These are phyloP conservation scores for Moricandia arvensis DNA, from an alignment of 345 rosid genomes.

Conservation along the genomic window DNA sequence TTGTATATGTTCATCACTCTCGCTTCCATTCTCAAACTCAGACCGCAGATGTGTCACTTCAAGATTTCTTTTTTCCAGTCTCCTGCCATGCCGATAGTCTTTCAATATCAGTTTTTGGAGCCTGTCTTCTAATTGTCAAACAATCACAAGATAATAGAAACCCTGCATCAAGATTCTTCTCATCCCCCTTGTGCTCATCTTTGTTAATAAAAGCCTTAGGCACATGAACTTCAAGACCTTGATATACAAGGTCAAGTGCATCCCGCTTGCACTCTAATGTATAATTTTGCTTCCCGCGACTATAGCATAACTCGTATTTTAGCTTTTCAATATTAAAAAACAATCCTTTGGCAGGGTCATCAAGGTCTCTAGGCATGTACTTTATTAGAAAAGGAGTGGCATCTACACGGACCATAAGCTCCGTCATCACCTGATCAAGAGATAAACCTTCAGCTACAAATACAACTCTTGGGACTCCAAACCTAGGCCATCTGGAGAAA, in stretches of 20 bases:
- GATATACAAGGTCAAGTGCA: slow-evolving; percentile 93
- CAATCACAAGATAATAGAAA: slow-evolving; percentile 88
- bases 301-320: slow-evolving; percentile 71
- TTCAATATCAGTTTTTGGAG: slow-evolving; percentile 85
- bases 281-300: slow-evolving; percentile 88
- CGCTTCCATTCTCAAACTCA: slow-evolving; percentile 94
- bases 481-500: slow-evolving; percentile 92
- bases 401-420: slow-evolving; percentile 88
- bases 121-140: slow-evolving; percentile 90
- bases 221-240: slow-evolving; percentile 84
- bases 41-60: slow-evolving; percentile 92
- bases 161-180: slow-evolving; percentile 81
- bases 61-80: slow-evolving; percentile 88
- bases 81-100: slow-evolving; percentile 96
- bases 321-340: slow-evolving; percentile 73
- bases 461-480: slow-evolving; percentile 73
- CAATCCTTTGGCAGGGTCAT: slow-evolving; percentile 94
- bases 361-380: slow-evolving; percentile 71
- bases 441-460: slow-evolving; percentile 81
- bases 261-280: slow-evolving; percentile 90
- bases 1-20: slow-evolving; percentile 82
- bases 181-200: slow-evolving; percentile 51
- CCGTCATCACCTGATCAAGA: slow-evolving; percentile 92
- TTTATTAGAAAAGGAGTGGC: slow-evolving; percentile 67
- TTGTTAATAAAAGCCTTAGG: slow-evolving; percentile 68